Base-by-base conservation (phyloP, 768 basidiomycete species). In the Antrodiella citrinella region DNA sequence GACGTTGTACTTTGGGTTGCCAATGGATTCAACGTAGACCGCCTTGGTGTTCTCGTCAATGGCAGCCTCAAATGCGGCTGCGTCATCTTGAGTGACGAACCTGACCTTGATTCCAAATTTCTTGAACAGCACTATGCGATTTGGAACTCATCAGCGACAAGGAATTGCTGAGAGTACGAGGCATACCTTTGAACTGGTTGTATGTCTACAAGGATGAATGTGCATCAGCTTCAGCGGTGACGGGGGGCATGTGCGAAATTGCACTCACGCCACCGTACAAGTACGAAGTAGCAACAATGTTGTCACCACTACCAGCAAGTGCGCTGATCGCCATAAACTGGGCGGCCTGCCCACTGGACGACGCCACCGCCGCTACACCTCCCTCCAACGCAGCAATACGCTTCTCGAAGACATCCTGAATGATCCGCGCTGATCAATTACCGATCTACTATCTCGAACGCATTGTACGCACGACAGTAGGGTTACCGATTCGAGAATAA, bases 371-470 rank as follows among this genome's bases (percentile, higher is more conserved):
- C 0, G 85, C 86, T 1, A 70, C 71, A 21, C 89, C 89, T 10
- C 86, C 84, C 63, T 91, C 89, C n/a, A 91, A 72, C 0, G 84
- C 84, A 3, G 85, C 82, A 22, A 90, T 81, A 4, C 88, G 80
- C 50, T 82, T 75, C 64, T 91, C 89, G 55, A 91, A 88, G 1
- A 89, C 83, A 49, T 81, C 82, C 84, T 86, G 55, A 10, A 42
- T 11, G 23, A 20, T 20, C 19, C 19, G 15, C 9, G 19, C 19
- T n/a, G 41, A 44, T 38, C n/a, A n/a, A 45, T 21, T 19, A 2
- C 3, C 13, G 41, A 13, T 1, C 18, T 15, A n/a, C 35, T 26
- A 3, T 3, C 19, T 26, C 13, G 3, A 21, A 24, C 4, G 30
- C 22, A 45, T 15, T 19, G 24, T 19, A 71, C 76, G 26, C 62